phyloP scores from a whole-genome alignment of 805 yeast species.

The Starmerella lactis-condensi region DNA sequence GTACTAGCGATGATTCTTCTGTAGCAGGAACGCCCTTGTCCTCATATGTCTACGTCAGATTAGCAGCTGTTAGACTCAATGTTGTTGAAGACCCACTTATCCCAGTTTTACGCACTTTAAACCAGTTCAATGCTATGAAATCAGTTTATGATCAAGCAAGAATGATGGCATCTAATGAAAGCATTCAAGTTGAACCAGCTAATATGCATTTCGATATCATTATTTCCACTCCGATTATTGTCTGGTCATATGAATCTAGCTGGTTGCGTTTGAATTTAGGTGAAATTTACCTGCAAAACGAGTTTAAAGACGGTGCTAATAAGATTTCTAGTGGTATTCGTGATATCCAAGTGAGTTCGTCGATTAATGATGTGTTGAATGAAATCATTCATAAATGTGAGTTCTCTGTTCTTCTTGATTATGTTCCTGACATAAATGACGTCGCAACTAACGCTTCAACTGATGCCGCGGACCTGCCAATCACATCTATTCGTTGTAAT shows the following conservation, averaged over 20 bases:
- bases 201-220: conserved; percentile 53
- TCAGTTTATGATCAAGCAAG: conserved; percentile 76
- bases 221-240: conserved; percentile 64
- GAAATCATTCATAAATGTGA: conserved; percentile 28
- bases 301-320: conserved; percentile 31
- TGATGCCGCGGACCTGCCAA: conserved; percentile 26
- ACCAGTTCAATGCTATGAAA: conserved; percentile 70
- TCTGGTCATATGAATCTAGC: conserved; percentile 50
- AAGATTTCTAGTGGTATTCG: conserved; percentile 49
- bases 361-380: conserved; percentile 26
- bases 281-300: conserved; percentile 54
- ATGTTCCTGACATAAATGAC: conserved; percentile 1
- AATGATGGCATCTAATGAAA: conserved; percentile 72
- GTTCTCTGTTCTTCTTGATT: conserved; percentile 3
- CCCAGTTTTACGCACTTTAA: conserved; percentile 45
- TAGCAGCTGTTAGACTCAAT: too few species aligned
- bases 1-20: too few species aligned
- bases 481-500: conserved; percentile 35
- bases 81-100: conserved; percentile 68
- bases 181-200: conserved; percentile 39
- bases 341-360: conserved; percentile 50
- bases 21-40: too few species aligned
- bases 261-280: conserved; percentile 58
- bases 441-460: conserved; percentile 1
- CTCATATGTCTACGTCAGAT: too few species aligned